Base-by-base conservation (phyloP, 2,329 filamentous ascomycete genomes). In the Paracoccidioides brasiliensis region DNA sequence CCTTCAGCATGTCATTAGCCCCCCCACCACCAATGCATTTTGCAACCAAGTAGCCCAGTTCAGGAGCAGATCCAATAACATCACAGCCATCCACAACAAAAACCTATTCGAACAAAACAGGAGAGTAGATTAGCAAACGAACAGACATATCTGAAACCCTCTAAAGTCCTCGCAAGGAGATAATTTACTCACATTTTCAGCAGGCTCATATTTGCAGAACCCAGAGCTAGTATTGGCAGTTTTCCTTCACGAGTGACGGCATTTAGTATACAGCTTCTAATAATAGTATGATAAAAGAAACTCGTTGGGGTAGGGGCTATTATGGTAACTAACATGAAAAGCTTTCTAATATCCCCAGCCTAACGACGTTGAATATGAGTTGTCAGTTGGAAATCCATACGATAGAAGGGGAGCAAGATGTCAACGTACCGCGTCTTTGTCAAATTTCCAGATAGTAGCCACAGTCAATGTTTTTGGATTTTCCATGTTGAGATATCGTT, bases 371-470 rank as follows among this genome's bases (percentile, higher is more conserved):
- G 22, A 22, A 22, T 22, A 33, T 35, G 10, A 12, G 8, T 43
- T n/a, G 40, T 63, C 43, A 62, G 53, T 38, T 49, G 12, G 12
- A 14, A 30, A 10, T n/a, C 10, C 14, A 5, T 30, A 6, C 50
- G 12, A 42, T 42, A 41, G 5, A 3, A 7, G 5, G 38, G 7
- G 42, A 38, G 33, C 40, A 42, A 41, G 51, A 10, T 41, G 35
- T 6, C n/a, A 33, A 56, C 64, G 57, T 61, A 70, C 67, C 12
- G 61, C 67, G 15, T 65, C 63, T 7, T 59, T 58, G 40, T 69
- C 67, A 37, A 71, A 68, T 0, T 57, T 63, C 65, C 66, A 70
- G 44, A 64, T 66, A 0, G 67, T 69, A 1, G 64, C 67, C 32
- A 70, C 45, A 0, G 62, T 67, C 46, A 69, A 38, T 3, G 60